These are phyloP conservation scores for Tetrastigma voinierianum DNA, from an alignment of 164 flowering plant species.

Conservation along the genomic window DNA sequence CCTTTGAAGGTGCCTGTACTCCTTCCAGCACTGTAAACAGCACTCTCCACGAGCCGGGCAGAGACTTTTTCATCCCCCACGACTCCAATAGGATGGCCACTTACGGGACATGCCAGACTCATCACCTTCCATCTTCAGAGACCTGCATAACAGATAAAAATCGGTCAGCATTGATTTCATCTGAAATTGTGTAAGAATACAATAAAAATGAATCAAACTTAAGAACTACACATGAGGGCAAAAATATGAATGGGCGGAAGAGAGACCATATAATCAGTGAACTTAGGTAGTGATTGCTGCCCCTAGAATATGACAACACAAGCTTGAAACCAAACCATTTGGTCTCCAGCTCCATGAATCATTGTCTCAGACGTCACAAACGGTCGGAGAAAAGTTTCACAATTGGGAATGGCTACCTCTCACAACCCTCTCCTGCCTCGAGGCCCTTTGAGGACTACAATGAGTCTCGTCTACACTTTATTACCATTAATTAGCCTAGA, in stretches of 20 bases:
- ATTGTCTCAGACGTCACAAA: too few relatives aligned
- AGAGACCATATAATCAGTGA: too few relatives aligned
- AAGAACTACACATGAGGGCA: too few relatives aligned
- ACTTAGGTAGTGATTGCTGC: too few relatives aligned
- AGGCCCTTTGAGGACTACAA: too few relatives aligned
- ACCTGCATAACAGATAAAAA: conserved; percentile 41
- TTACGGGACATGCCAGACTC: conserved; percentile 62
- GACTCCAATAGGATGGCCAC: conserved; percentile 68
- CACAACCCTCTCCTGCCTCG: too few relatives aligned
- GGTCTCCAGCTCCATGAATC: too few relatives aligned
- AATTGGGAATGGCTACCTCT: too few relatives aligned
- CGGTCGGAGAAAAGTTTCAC: too few relatives aligned
- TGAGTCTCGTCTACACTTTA: not conserved
- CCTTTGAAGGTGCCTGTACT: conserved; percentile 67
- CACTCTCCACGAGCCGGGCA: conserved; percentile 62
- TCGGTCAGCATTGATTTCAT: not conserved
- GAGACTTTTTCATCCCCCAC: conserved; percentile 69
- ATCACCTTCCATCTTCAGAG: conserved; percentile 85
- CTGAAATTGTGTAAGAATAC: not conserved
- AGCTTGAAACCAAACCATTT: too few relatives aligned
- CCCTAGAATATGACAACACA: too few relatives aligned
- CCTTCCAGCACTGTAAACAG: conserved; percentile 52
- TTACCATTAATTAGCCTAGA: not conserved
- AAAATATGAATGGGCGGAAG: too few relatives aligned
- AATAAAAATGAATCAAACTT: not conserved